Evolutionary conservation across 306 rosid genomes (phyloP), one percentile per base, ranked within the genome.

Genomic region (Cucurbita moschata): DNA sequence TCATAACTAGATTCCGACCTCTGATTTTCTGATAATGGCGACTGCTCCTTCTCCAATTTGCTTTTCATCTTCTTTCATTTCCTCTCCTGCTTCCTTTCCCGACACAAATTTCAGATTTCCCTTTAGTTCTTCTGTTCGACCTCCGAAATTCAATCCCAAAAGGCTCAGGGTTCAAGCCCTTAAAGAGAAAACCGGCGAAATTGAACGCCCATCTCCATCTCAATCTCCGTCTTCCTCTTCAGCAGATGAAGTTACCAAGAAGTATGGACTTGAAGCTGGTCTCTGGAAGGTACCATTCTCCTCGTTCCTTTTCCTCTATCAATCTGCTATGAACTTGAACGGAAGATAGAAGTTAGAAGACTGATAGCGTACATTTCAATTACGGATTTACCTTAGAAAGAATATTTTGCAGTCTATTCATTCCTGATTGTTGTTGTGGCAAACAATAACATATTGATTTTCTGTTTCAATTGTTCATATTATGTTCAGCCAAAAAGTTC

Each of bases 261-360:
- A 93, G 75, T 93, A 86, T 72, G 98, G 97, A 51, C 97, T 93
- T 71, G 97, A 93, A 82, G 96, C 89, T 82, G 98, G 92, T 73
- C 89, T 93, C 9, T 93, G 96, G 98, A 87, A 90, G 97, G 98
- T 93, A 71, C 81, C 75, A 76, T 52, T 2, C 72, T 77, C 81
- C 8, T 63, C 49, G 6, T 16, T 63, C 16, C 16, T 13, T 16
- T 13, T 16, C n/a, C 6, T 39, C 2, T 15, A 15, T 62, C 44
- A 3, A 15, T 8, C 0, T 39, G 26, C 26, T 35, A 16, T 15
- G 14, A 40, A 16, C 7, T 62, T 16, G 2, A 38, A 38, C 39
- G 44, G 4, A 39, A 62, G 14, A 16, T 62, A 8, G 5, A 49
- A 49, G 7, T 50, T 49, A 47, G 51, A 43, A 46, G 51, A 16